Evolutionary conservation across 805 yeast species (phyloP), one percentile per base, ranked within the genome.

Genomic region (Nakazawaea populi): DNA sequence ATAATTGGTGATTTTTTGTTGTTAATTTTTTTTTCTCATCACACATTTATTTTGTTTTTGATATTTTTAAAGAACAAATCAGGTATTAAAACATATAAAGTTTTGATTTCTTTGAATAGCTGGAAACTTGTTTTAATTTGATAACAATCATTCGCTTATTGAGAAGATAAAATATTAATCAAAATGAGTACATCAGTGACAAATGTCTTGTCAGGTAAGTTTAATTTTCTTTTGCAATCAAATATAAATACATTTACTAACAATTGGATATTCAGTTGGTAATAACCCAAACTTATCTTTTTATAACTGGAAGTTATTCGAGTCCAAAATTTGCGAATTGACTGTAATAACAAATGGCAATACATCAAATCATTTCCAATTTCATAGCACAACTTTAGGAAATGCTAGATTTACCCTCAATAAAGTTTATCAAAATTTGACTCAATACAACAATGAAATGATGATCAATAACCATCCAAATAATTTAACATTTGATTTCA

Each of bases 281-380:
- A 62, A 72, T 8, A 79, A 77, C 62, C 82, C 87, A 34, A 79
- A 80, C 61, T 61, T 82, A 46, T 71, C 78, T 34, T 82, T 79
- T 63, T 83, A 83, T 62, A 75, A 76, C 14, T 80, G 84, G 84
- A 70, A 83, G 47, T 60, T 82, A 37, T 75, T 71, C 47, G 68
- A 71, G 46, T 74, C 85, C 1, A 67, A 68, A 57, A 60, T 60
- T 36, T 72, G 74, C 48, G 65, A 68, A 42, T 49, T 73, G n/a
- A 60, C 82, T 11, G 55, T 74, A 18, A 72, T 80, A 35, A 68
- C 70, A 54, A 60, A 69, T 5, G 35, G 35, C 11, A 58, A 59
- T 32, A 34, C 53, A 1, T 37, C 48, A 5, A 48, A 44, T 38
- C 51, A 62, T 3, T 60, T 58, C 52, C 62, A 61, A 47, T 59